Evolutionary conservation across 2,329 filamentous ascomycete genomes (phyloP).

Genomic region (Calonectria pauciramosa): DNA sequence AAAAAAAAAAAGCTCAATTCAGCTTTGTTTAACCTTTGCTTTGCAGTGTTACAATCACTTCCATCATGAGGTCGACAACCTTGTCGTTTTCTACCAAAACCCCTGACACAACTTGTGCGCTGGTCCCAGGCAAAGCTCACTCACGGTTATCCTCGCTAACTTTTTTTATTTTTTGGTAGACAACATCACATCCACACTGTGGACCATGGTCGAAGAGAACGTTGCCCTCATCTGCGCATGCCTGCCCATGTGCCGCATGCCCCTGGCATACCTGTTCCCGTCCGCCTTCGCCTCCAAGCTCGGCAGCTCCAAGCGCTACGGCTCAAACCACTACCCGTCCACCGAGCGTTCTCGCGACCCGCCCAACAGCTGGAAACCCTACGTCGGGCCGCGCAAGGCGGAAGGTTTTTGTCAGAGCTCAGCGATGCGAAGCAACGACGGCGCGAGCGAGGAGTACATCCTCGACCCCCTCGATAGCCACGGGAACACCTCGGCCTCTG

Average conservation of each 20-base stretch:
- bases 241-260: conserved; percentile 56
- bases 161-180: too few species aligned
- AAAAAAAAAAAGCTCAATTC: neutral
- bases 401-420: conserved; percentile 45
- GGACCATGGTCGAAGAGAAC: conserved; percentile 57
- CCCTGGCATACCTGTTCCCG: conserved; percentile 54
- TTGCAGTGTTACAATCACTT: conserved; percentile 55
- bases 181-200: conserved; percentile 53
- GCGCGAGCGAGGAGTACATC: conserved; percentile 53
- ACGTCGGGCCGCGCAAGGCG: conserved; percentile 47
- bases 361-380: conserved; percentile 49
- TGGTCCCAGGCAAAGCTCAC: too few species aligned
- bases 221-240: conserved; percentile 57
- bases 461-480: conserved; percentile 41
- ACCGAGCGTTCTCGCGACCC: conserved; percentile 25
- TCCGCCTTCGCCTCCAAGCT: conserved; percentile 45
- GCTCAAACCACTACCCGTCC: conserved; percentile 12
- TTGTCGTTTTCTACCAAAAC: conserved; percentile 55
- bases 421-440: conserved; percentile 43
- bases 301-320: conserved; percentile 10
- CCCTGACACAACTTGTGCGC: conserved; percentile 53
- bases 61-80: conserved; percentile 57
- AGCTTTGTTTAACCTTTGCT: neutral
- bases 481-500: conserved; percentile 20
- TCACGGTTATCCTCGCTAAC: too few species aligned